phyloP scores from a whole-genome alignment of 371 early-diverging fungal species.

The Actinomortierella ambigua region DNA sequence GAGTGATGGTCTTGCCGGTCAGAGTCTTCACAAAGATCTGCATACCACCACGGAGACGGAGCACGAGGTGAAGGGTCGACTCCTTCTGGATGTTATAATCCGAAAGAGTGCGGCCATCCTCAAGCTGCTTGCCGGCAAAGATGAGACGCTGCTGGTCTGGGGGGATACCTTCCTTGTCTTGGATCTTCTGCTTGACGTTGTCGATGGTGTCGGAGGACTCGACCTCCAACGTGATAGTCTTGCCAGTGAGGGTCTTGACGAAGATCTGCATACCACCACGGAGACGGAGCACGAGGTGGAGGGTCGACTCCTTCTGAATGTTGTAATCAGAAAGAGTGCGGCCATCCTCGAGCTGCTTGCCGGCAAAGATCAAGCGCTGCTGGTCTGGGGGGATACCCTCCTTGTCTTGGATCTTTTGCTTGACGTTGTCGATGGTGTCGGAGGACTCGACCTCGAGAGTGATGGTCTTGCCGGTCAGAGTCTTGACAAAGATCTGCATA shows the following conservation, averaged over 20 bases:
- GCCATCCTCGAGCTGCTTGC: constrained; percentile 85
- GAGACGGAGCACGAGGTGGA: constrained; percentile 85
- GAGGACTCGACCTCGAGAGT: constrained; percentile 96
- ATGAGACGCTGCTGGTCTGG: constrained; percentile 99
- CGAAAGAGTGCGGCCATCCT: constrained; percentile 86
- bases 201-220: constrained; percentile 96
- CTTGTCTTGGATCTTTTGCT: constrained; percentile 98
- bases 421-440: constrained; percentile 96
- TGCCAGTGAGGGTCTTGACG: constrained; percentile 98
- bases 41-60: constrained; percentile 90
- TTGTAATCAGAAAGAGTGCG: constrained; percentile 76
- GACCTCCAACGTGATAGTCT: constrained; percentile 98
- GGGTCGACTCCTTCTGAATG: constrained; percentile 78
- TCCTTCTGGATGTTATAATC: constrained; percentile 77
- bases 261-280: constrained; percentile 93
- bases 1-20: constrained; percentile 97
- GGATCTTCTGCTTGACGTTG: constrained; percentile 96
- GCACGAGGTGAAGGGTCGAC: constrained; percentile 90
- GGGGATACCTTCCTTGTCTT: constrained; percentile 99
- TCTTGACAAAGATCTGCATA: constrained; percentile 76
- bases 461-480: constrained; percentile 91
- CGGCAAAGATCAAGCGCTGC: constrained; percentile 86
- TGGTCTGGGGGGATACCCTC: constrained; percentile 93
- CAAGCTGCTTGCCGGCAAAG: constrained; percentile 97
- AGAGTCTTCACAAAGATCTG: constrained; percentile 98